Conservation (phyloP, 352 stramenopile genomes). For the Globisporangium nagaii region DNA sequence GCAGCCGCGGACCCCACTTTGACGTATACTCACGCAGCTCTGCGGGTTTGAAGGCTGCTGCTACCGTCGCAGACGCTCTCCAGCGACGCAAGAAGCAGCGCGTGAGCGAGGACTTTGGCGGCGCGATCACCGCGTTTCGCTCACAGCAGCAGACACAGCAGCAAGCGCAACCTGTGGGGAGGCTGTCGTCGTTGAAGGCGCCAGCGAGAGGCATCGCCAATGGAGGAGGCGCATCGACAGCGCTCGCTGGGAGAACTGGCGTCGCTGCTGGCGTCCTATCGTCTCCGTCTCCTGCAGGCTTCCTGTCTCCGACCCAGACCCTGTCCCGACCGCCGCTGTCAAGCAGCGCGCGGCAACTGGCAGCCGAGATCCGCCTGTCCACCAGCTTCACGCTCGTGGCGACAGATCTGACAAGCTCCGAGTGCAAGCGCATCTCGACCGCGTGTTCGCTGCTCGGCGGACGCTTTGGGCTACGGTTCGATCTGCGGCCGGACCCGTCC, state of each 20-base stretch:
- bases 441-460: slow-evolving; percentile 59
- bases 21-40: slow-evolving; percentile 2
- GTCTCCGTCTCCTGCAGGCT: slow-evolving; percentile 9
- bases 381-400: slow-evolving; percentile 47
- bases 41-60: not conserved
- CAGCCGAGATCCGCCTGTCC: slow-evolving; percentile 2
- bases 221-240: not conserved
- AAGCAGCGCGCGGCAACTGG: slow-evolving; percentile 1
- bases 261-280: not conserved
- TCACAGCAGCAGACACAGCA: slow-evolving; percentile 10
- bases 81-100: slow-evolving; percentile 20
- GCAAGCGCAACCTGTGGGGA: not conserved
- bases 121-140: slow-evolving; percentile 41
- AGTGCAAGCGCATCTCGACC: slow-evolving; percentile 46
- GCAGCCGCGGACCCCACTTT: not conserved
- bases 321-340: slow-evolving; percentile 9
- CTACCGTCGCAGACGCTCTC: not conserved
- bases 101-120: slow-evolving; percentile 44
- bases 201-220: slow-evolving; percentile 11
- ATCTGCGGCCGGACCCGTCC: slow-evolving; percentile 42
- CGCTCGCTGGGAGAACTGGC: not conserved
- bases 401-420: slow-evolving; percentile 48
- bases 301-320: not conserved
- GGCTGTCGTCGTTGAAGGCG: not conserved
- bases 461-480: slow-evolving; percentile 70